Conservation (phyloP, 2,329 filamentous ascomycete genomes). For the Neonectria magnoliae region DNA sequence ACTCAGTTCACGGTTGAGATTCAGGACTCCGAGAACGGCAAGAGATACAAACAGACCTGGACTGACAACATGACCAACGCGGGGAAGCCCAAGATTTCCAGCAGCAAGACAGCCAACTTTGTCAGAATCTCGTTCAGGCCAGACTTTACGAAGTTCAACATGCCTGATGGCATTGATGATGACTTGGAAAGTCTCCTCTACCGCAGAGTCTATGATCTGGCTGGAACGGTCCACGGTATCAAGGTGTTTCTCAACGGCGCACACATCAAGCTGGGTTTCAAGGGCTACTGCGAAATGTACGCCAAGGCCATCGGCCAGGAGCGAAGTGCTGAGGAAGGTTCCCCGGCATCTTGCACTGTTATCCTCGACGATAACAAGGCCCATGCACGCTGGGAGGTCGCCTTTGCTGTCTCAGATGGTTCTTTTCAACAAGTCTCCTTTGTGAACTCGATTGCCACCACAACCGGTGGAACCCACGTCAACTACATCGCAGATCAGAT, state of each 20-base stretch:
- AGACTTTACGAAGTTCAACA: conserved; percentile 87
- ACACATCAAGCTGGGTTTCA: conserved; percentile 86
- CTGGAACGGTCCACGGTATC: conserved; percentile 82
- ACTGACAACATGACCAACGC: conserved; percentile 93
- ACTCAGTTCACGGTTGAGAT: conserved; percentile 91
- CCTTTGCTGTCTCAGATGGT: conserved; percentile 95
- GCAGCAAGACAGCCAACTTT: conserved; percentile 78
- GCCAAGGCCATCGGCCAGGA: conserved; percentile 92
- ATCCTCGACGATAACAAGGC: conserved; percentile 82
- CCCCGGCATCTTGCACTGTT: conserved; percentile 76
- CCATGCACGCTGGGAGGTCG: conserved; percentile 89
- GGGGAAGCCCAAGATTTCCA: conserved; percentile 88
- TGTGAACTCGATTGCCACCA: conserved; percentile 97
- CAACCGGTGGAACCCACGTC: conserved; percentile 92
- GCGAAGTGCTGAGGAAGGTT: conserved; percentile 73
- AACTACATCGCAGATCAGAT: conserved; percentile 98
- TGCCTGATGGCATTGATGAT: conserved; percentile 87
- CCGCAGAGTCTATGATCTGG: conserved; percentile 95
- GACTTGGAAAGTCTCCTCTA: conserved; percentile 92
- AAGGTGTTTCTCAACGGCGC: conserved; percentile 89
- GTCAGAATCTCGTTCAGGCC: conserved; percentile 93
- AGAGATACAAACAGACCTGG: conserved; percentile 97
- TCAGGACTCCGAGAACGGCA: conserved; percentile 84
- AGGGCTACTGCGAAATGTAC: conserved; percentile 94
- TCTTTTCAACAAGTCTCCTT: conserved; percentile 98